These are phyloP conservation scores for Skeletonema tropicum DNA, from an alignment of 108 stramenopile species.

Conservation along the genomic window DNA sequence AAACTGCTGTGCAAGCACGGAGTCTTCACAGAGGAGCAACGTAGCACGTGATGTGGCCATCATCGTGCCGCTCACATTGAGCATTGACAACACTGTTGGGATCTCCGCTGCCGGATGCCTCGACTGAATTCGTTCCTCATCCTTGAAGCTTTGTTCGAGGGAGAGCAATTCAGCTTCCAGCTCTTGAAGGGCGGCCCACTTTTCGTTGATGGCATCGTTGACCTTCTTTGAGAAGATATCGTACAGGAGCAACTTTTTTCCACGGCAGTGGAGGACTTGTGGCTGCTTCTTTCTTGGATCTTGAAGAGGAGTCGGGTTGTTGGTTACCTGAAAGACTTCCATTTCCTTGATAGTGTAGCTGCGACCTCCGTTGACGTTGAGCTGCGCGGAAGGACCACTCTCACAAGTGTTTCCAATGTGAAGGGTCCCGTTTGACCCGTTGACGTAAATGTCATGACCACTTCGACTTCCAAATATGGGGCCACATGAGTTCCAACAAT, in stretches of 20 bases:
- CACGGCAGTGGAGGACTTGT: background rate
- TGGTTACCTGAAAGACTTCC: background rate
- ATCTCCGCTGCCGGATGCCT: constrained; percentile 4
- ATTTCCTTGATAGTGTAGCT: constrained; percentile 1
- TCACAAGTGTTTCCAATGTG: background rate
- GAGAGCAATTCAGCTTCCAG: constrained; percentile 2
- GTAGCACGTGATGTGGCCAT: constrained; percentile 11
- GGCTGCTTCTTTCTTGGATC: background rate
- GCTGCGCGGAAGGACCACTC: background rate
- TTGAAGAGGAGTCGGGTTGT: background rate
- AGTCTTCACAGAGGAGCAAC: constrained; percentile 5
- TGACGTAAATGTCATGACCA: too few species aligned
- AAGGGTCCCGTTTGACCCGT: too few species aligned
- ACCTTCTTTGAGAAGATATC: constrained; percentile 4
- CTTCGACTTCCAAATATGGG: too few species aligned
- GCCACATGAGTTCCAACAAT: too few species aligned
- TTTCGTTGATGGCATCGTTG: constrained; percentile 19
- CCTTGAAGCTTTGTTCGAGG: constrained; percentile 25
- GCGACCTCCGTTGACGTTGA: too few species aligned
- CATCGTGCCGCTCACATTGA: constrained; percentile 22
- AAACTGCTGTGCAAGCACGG: constrained; percentile 18
- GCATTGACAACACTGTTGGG: constrained; percentile 5
- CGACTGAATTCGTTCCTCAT: constrained; percentile 21
- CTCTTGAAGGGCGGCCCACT: constrained; percentile 12
- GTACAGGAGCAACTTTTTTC: background rate